Base-by-base conservation (phyloP, 768 basidiomycete species). In the Dentipellis sp. region DNA sequence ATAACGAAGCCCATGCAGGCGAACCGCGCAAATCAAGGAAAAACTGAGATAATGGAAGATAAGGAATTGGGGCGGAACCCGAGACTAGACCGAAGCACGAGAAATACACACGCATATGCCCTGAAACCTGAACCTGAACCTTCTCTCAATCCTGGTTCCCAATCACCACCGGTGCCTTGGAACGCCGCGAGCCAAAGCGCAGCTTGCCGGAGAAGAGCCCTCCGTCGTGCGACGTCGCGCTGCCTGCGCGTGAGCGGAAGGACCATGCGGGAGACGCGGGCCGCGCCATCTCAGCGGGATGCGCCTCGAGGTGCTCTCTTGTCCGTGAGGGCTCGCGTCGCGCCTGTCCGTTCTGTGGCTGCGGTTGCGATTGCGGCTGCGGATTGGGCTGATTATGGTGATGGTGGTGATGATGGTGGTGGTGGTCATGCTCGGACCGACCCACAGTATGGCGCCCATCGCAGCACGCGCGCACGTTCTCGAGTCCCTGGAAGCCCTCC, bases 391-490 rank as follows among this genome's bases (percentile, higher is more conserved):
- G 74, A 59, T 78, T 72, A 54, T 79, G 74, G 50, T 82, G 80
- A 38, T 83, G 81, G 23, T 82, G 83, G 48, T 83, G 84, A 53
- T 82, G 80, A 50, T 80, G 77, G 40, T 73, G 71, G 14, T 78
- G 75, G 34, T 75, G 73, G 57, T 78, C 79, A 7, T 21, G 21
- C 9, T 22, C 48, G 14, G 48, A 50, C 48, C 48, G 48, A 0
- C 90, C 89, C 16, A 94, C 89, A 1, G 90, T 92, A 69, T 94
- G 91, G 52, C 82, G 77, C 17, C 90, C 91, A 67, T 91, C 89
- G 63, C 90, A 93, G 67, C 91, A 93, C 1, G 88, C 93, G 21
- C 95, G 80, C 19, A 97, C 94, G 64, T 98, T 97, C 73, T 97
- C 94, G 54, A 98, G 69, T 0, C 93, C 94, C 64, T 97, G 94